Percentiles rank a stretch among this genome's conserved stretches.
Conservation (phyloP, 495 filamentous ascomycete species). For the Apodospora peruviana region DNA sequence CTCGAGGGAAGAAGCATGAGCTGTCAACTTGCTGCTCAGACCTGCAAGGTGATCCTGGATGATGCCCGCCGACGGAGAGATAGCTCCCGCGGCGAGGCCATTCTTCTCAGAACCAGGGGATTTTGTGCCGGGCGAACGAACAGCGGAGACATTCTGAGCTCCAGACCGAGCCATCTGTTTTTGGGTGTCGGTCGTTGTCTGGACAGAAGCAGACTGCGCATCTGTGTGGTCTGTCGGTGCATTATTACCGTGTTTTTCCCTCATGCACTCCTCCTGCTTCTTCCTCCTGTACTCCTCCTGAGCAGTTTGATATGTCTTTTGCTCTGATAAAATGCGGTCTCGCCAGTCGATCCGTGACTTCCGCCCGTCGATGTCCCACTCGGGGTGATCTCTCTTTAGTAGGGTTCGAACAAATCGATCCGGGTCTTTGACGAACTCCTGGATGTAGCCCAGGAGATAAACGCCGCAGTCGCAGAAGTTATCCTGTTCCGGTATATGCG, state of each 20-base stretch:
- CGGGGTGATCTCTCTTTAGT: slow-evolving; percentile 21
- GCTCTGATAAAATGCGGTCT: slow-evolving; percentile 30
- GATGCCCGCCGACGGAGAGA: too few species aligned
- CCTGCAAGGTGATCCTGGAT: too few species aligned
- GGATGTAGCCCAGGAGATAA: slow-evolving; percentile 75
- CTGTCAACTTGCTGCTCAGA: too few species aligned
- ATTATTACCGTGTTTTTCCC: background rate
- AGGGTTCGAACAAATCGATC: slow-evolving; percentile 48
- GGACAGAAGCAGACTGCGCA: too few species aligned
- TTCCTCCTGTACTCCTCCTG: slow-evolving; percentile 17
- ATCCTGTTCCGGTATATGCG: slow-evolving; percentile 66
- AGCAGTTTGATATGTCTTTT: slow-evolving; percentile 24
- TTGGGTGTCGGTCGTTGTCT: too few species aligned
- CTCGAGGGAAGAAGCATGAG: too few species aligned
- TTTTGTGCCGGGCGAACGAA: too few species aligned
- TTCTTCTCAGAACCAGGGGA: too few species aligned
- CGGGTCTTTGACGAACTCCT: slow-evolving; percentile 70
- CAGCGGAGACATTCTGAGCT: too few species aligned
- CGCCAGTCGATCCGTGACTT: slow-evolving; percentile 30
- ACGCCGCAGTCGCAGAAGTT: slow-evolving; percentile 90
- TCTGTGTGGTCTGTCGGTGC: too few species aligned
- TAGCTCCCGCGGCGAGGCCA: too few species aligned
- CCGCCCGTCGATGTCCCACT: slow-evolving; percentile 32
- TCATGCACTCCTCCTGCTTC: slow-evolving; percentile 5
- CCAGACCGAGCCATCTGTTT: too few species aligned